Percentiles rank a stretch among this genome's conserved stretches.
Evolutionary conservation across 371 early-diverging fungal species (phyloP).

Genomic region (Mortierella sp.): DNA sequence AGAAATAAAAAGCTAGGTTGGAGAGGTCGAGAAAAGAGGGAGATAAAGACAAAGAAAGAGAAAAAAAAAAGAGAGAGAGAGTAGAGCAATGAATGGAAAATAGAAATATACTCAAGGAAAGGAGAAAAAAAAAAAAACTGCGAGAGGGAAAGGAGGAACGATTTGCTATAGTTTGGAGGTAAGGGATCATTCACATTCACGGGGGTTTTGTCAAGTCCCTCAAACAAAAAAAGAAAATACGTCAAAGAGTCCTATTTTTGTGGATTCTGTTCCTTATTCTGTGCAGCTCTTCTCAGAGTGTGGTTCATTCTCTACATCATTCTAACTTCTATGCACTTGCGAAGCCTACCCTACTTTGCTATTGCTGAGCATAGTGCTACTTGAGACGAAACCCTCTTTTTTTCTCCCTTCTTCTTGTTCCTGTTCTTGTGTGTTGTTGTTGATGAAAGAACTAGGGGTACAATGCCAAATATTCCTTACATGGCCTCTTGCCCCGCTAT

Average conservation of each 20-base stretch:
- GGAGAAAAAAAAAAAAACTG: not conserved
- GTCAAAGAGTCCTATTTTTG: not conserved
- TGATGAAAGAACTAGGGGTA: too few relatives aligned
- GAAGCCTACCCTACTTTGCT: not conserved
- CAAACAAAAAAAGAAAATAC: not conserved
- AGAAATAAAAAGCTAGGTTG: not conserved
- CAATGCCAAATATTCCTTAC: too few relatives aligned
- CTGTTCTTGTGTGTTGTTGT: too few relatives aligned
- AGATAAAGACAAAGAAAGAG: slow-evolving; percentile 7
- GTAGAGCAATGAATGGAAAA: not conserved
- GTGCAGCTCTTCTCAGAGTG: not conserved
- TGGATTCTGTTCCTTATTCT: not conserved
- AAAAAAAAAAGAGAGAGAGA: not conserved
- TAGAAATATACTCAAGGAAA: not conserved
- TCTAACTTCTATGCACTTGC: not conserved
- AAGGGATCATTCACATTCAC: not conserved
- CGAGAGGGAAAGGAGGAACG: not conserved
- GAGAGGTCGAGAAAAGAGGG: not conserved
- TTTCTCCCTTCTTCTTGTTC: too few relatives aligned
- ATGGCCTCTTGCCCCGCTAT: too few relatives aligned
- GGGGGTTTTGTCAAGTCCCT: not conserved
- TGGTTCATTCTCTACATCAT: not conserved
- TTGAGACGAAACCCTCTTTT: too few relatives aligned
- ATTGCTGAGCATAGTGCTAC: not conserved
- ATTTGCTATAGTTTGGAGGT: not conserved